phyloP scores from a whole-genome alignment of 2,329 filamentous ascomycete genomes.

The Aureobasidium musti region DNA sequence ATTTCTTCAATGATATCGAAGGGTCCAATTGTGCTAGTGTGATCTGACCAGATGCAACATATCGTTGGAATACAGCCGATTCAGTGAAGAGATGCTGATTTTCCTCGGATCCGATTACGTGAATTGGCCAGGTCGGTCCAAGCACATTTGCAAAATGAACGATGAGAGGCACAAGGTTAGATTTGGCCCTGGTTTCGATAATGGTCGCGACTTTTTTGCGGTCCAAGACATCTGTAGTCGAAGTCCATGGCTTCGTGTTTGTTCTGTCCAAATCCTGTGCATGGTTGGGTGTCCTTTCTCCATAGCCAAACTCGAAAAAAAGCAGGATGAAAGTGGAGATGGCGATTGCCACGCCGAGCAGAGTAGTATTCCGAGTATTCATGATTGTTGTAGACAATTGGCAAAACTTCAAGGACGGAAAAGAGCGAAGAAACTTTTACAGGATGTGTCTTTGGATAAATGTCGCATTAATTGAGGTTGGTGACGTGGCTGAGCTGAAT shows the following conservation, averaged over 20 bases:
- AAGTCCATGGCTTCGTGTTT: background rate
- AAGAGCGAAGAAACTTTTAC: background rate
- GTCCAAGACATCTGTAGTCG: background rate
- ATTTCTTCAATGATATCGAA: background rate
- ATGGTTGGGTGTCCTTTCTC: background rate
- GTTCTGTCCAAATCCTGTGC: background rate
- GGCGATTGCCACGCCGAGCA: background rate
- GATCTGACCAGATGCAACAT: background rate
- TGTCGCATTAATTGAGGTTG: background rate
- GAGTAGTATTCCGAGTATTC: background rate
- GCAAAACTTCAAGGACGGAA: background rate
- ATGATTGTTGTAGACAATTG: background rate
- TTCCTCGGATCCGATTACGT: background rate
- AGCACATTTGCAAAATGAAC: background rate
- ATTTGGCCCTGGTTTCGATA: background rate
- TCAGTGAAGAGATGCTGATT: background rate
- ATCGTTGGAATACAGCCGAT: background rate
- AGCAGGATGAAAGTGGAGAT: background rate
- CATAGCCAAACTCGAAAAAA: background rate
- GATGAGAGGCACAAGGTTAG: background rate
- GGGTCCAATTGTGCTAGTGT: background rate
- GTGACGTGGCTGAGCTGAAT: background rate
- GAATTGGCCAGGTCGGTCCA: background rate
- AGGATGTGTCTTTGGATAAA: background rate
- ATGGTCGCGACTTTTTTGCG: background rate